These are phyloP conservation scores for Dacryopinax primogenitus DNA, from an alignment of 768 basidiomycete species.

Conservation along the genomic window DNA sequence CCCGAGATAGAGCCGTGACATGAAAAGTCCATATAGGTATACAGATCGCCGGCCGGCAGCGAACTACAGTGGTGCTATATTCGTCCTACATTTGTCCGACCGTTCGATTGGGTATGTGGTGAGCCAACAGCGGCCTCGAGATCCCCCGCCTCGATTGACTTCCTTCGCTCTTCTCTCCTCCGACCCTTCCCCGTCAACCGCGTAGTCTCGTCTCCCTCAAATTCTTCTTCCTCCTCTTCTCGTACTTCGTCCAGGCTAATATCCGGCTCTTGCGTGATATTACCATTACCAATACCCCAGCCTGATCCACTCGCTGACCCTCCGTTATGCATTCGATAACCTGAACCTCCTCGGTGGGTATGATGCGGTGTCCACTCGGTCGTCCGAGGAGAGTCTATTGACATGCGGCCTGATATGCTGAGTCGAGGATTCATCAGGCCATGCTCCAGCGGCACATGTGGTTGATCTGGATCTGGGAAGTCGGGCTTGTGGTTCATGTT, in stretches of 20 bases:
- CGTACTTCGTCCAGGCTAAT: constrained; percentile 19
- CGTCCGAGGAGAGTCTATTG: constrained; percentile 39
- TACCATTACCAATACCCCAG: not conserved
- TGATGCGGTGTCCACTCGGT: not conserved
- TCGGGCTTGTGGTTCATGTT: constrained; percentile 52
- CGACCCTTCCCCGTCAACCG: not conserved
- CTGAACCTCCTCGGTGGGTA: not conserved
- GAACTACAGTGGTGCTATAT: not conserved
- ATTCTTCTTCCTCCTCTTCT: constrained; percentile 6
- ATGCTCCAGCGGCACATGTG: constrained; percentile 46
- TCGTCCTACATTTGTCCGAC: constrained; percentile 6
- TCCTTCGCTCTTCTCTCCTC: not conserved
- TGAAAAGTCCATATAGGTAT: constrained; percentile 6
- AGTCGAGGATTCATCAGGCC: constrained; percentile 66
- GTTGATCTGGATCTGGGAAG: constrained; percentile 24
- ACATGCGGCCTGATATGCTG: constrained; percentile 67
- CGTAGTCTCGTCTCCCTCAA: not conserved
- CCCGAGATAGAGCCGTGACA: not conserved
- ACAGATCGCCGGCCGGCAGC: constrained; percentile 4
- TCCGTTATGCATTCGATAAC: not conserved
- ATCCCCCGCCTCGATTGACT: not conserved
- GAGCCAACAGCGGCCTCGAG: not conserved
- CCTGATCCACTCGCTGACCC: not conserved
- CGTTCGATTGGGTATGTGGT: not conserved
- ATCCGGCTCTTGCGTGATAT: constrained; percentile 17